Base-by-base conservation (phyloP, 2,329 filamentous ascomycete species). In the Scleromitrula shiraiana region DNA sequence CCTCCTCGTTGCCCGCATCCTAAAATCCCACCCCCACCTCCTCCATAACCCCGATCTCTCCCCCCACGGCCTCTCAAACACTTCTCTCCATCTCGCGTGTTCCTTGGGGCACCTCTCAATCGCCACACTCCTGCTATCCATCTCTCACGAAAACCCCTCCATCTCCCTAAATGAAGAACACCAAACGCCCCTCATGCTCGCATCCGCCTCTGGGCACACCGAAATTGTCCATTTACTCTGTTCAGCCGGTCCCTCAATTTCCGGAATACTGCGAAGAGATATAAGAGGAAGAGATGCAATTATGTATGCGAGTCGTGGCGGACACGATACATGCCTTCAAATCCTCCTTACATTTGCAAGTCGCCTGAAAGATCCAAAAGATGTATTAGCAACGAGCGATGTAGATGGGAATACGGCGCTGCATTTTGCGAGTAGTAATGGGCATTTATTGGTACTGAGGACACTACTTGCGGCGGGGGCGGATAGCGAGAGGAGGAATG, bases 381-480 rank as follows among this genome's bases (percentile, higher is more conserved):
- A 46, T 3, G 29, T 62, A 7, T 45, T 85, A 6, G 71, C 71
- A 38, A 70, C 74, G 24, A 70, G 73, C 4, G 88, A 95, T 60
- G 60, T 73, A 1, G 77, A 84, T 50, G 88, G 88, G n/a, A 93
- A 94, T 63, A 94, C 88, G 2, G 85, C 88, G 0, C 71, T 95
- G 36, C 88, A 95, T 67, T 89, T 93, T 68, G 89, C 89, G 10
- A 88, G 82, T 59, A 84, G 84, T 38, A 86, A 86, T 59, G 88
- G 88, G 1, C 85, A 91, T 57, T 66, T 94, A 38, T 79, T 89
- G 46, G 84, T 87, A 0, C 68, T 94, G 46, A 74, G 88, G 36
- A 84, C 88, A 29, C 70, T 95, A 45, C 73, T 95, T 10, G 81
- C 84, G 3, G 86, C 85, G 0, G 88, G 88, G 9, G 87, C 88